A percentile compares a stretch with the other conserved stretches of the same genome.
phyloP scores from a whole-genome alignment of 1,139 yeast species.

The Diutina rugosa region DNA sequence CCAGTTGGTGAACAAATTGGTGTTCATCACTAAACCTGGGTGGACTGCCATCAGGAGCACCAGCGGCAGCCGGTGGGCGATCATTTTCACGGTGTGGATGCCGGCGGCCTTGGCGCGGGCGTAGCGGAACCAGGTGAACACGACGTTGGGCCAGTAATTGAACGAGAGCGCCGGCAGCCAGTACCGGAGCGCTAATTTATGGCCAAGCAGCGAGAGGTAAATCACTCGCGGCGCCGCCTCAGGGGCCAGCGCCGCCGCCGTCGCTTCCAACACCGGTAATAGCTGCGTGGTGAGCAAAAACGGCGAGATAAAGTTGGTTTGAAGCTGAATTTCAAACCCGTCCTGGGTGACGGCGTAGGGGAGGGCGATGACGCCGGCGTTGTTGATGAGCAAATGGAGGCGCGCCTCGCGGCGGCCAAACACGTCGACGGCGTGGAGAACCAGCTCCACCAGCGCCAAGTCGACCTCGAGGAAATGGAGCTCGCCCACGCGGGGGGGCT shows the following conservation, averaged over 20 bases:
- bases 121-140: constrained; percentile 71
- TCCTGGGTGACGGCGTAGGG: constrained; percentile 56
- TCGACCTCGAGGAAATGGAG: constrained; percentile 50
- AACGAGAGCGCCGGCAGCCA: constrained; percentile 40
- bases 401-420: constrained; percentile 36
- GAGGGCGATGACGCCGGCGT: constrained; percentile 75
- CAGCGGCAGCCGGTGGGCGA: constrained; percentile 56
- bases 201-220: constrained; percentile 61
- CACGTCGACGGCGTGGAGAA: constrained; percentile 39
- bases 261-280: constrained; percentile 37
- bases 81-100: constrained; percentile 57
- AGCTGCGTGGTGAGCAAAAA: constrained; percentile 55
- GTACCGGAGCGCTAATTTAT: constrained; percentile 38
- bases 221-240: constrained; percentile 43
- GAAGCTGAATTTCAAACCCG: constrained; percentile 69
- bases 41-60: constrained; percentile 58
- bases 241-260: constrained; percentile 10
- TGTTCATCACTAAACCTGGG: constrained; percentile 78
- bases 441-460: constrained; percentile 43
- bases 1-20: constrained; percentile 64
- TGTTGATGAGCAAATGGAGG: constrained; percentile 56
- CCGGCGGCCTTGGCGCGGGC: constrained; percentile 74
- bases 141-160: constrained; percentile 46
- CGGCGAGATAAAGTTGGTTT: constrained; percentile 69
- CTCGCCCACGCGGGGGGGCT: constrained; percentile 34